Percentiles rank a stretch among this genome's conserved stretches.
These are phyloP conservation scores for Boletus sp. DNA, from an alignment of 768 basidiomycete genomes.

Conservation along the genomic window DNA sequence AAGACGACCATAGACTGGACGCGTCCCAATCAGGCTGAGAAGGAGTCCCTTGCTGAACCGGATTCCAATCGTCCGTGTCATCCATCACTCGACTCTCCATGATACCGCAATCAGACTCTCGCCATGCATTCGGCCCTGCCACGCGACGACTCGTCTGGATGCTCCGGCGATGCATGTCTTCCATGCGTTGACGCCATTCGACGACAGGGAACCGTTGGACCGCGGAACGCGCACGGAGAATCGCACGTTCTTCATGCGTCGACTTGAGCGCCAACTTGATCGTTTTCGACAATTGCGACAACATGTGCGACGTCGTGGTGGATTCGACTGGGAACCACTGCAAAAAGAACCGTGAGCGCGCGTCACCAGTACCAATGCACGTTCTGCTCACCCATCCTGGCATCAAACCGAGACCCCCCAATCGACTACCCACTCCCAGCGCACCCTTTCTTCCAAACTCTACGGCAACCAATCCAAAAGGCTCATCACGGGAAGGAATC, in stretches of 20 bases:
- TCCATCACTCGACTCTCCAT: conserved; percentile 45
- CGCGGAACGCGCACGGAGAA: conserved; percentile 90
- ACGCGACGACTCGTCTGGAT: conserved; percentile 66
- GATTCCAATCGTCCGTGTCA: conserved; percentile 80
- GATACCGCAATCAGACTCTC: conserved; percentile 62
- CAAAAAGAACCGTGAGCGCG: neutral
- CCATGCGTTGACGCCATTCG: conserved; percentile 94
- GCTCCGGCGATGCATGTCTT: conserved; percentile 90
- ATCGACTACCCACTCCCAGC: conserved; percentile 89
- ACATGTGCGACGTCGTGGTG: conserved; percentile 87
- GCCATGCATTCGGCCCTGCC: conserved; percentile 77
- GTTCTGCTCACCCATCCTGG: conserved; percentile 83
- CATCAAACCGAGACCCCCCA: conserved; percentile 95
- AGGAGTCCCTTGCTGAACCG: conserved; percentile 61
- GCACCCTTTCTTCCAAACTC: conserved; percentile 97
- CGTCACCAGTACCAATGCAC: neutral
- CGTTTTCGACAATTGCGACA: conserved; percentile 91
- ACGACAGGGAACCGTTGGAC: conserved; percentile 97
- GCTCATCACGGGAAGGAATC: conserved; percentile 95
- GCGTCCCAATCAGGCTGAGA: conserved; percentile 76
- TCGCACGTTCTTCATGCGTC: conserved; percentile 84
- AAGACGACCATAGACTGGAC: conserved; percentile 48
- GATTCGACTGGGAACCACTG: conserved; percentile 99
- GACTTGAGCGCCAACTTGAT: conserved; percentile 94
- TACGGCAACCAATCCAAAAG: conserved; percentile 93